Percentiles rank a stretch among this genome's conserved stretches.
These are phyloP conservation scores for Candida tropicalis DNA, from an alignment of 1,139 yeast species.

Conservation along the genomic window DNA sequence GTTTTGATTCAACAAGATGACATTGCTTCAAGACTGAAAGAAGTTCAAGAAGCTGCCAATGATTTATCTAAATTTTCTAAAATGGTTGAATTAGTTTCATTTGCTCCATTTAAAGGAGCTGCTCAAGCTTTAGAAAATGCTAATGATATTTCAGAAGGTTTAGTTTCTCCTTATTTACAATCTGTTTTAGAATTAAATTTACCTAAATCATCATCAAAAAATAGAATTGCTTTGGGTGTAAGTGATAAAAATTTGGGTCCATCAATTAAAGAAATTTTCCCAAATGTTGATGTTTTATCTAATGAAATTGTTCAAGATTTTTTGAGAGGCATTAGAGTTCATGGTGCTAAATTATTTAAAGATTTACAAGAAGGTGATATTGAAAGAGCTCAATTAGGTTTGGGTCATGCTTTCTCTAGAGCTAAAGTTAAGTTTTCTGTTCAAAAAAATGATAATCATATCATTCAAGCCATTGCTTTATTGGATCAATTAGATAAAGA, in stretches of 20 bases:
- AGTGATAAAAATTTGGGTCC: conserved; percentile 97
- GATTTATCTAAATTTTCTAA: conserved; percentile 91
- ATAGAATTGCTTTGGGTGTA: conserved; percentile 73
- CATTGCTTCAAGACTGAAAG: conserved; percentile 86
- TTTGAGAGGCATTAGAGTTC: conserved; percentile 91
- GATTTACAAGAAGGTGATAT: conserved; percentile 93
- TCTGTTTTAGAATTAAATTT: conserved; percentile 86
- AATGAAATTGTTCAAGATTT: conserved; percentile 93
- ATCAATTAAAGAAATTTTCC: conserved; percentile 87
- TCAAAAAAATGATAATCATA: conserved; percentile 97
- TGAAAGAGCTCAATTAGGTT: conserved; percentile 97
- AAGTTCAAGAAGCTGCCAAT: conserved; percentile 89
- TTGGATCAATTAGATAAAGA: conserved; percentile 97
- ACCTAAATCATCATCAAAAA: conserved; percentile 80
- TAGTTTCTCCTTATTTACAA: conserved; percentile 89
- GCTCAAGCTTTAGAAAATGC: conserved; percentile 99
- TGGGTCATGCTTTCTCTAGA: conserved; percentile 98
- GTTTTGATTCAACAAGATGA: conserved; percentile 94
- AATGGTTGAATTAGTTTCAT: conserved; percentile 89
- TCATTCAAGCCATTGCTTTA: conserved; percentile 96
- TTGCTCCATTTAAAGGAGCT: conserved; percentile 98
- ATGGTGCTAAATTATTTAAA: conserved; percentile 85
- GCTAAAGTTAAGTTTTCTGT: conserved; percentile 98
- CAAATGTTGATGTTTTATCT: conserved; percentile 86
- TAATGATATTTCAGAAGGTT: conserved; percentile 96